Conservation (phyloP, 345 rosid genomes). For the Zanthoxylum bungeanum region DNA sequence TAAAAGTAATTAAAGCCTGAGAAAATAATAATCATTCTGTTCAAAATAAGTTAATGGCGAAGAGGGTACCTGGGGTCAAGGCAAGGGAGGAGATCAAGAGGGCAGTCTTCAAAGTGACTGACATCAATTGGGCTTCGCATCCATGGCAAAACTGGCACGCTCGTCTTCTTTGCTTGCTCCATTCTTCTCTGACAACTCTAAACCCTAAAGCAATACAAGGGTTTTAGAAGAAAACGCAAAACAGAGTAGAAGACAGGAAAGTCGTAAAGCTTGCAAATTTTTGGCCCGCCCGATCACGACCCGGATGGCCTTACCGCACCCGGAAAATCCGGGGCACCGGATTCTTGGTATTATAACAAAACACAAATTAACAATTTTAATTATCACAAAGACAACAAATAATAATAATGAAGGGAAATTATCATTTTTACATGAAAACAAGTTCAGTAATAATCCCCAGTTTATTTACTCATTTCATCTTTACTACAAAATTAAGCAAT, state of each 20-base stretch:
- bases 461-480: no score
- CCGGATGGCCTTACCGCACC: no score
- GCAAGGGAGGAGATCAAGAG: constrained; percentile 64
- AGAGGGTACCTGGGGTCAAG: constrained; percentile 63
- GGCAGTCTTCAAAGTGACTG: constrained; percentile 40
- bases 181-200: background rate
- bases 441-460: no score
- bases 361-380: no score
- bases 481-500: no score
- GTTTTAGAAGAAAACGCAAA: background rate
- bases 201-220: background rate
- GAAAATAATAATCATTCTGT: background rate
- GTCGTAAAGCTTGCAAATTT: no score
- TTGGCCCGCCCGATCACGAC: background rate
- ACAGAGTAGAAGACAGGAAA: background rate
- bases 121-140: constrained; percentile 85
- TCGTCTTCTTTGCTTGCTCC: constrained; percentile 35
- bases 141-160: constrained; percentile 75
- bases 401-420: no score
- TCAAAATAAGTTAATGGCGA: no score
- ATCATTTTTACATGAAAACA: no score
- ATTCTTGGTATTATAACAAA: no score
- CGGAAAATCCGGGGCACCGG: no score
- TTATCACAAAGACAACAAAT: no score
- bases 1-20: background rate